Conservation (phyloP, 371 early-diverging fungal genomes). For the Scutellospora calospora region DNA sequence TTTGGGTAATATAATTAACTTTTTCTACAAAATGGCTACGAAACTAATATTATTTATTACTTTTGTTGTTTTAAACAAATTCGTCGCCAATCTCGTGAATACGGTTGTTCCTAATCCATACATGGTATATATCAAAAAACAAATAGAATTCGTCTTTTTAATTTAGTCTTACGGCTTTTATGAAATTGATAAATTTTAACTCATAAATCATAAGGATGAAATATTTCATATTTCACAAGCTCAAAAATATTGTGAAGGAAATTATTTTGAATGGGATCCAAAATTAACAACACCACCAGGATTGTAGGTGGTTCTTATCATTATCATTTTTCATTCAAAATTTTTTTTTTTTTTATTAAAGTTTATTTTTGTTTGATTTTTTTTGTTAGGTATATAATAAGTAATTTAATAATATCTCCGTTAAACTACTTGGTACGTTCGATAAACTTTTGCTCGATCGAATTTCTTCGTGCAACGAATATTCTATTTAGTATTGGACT, state of each 20-base stretch:
- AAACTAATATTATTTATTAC: background rate
- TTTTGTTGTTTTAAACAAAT: background rate
- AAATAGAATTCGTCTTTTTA: background rate
- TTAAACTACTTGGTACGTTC: background rate
- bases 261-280: slow-evolving; percentile 83
- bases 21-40: background rate
- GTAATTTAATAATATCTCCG: slow-evolving; percentile 49
- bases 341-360: background rate
- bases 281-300: slow-evolving; percentile 98
- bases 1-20: background rate
- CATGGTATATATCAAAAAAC: slow-evolving; percentile 16
- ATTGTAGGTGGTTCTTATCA: slow-evolving; percentile 65
- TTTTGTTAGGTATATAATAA: slow-evolving; percentile 57
- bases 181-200: background rate
- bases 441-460: slow-evolving; percentile 55
- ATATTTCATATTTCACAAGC: slow-evolving; percentile 94
- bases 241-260: slow-evolving; percentile 81
- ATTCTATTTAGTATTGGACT: slow-evolving; percentile 60
- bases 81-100: slow-evolving; percentile 25
- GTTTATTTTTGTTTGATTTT: slow-evolving; percentile 21
- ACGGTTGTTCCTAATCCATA: slow-evolving; percentile 31
- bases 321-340: background rate
- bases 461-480: slow-evolving; percentile 67
- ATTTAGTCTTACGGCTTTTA: background rate
- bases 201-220: slow-evolving; percentile 76